Evolutionary conservation across 2,329 filamentous ascomycete species (phyloP).

Genomic region (Pleurostoma richardsiae): DNA sequence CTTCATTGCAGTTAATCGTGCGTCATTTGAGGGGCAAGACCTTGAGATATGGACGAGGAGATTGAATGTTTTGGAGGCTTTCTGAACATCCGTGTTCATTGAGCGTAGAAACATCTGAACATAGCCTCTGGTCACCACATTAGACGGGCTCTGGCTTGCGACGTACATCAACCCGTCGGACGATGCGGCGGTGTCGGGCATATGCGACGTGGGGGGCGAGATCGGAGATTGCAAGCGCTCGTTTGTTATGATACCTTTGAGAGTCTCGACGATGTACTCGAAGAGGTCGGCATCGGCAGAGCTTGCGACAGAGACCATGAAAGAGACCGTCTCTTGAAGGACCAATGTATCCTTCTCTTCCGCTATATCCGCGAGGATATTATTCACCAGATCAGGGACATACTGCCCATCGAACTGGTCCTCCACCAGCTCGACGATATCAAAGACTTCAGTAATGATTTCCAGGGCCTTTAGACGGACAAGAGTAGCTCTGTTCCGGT

Average conservation of each 20-base stretch:
- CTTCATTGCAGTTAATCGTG: constrained; percentile 70
- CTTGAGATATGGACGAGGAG: constrained; percentile 60
- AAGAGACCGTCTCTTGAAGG: constrained; percentile 59
- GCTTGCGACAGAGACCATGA: constrained; percentile 61
- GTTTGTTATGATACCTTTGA: constrained; percentile 44
- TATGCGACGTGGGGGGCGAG: constrained; percentile 18
- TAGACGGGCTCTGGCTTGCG: constrained; percentile 52
- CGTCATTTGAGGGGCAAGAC: constrained; percentile 54
- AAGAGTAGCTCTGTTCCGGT: constrained; percentile 53
- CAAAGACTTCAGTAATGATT: constrained; percentile 54
- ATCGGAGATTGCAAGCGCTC: constrained; percentile 41
- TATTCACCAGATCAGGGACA: constrained; percentile 53
- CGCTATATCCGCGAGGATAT: constrained; percentile 55
- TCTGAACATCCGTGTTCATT: constrained; percentile 60
- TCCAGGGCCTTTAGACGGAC: constrained; percentile 60
- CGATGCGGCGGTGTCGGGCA: constrained; percentile 14
- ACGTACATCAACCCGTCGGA: constrained; percentile 18
- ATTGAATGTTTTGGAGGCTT: constrained; percentile 59
- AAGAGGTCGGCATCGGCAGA: constrained; percentile 56
- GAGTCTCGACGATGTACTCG: constrained; percentile 47
- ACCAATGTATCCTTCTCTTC: constrained; percentile 61
- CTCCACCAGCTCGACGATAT: constrained; percentile 53
- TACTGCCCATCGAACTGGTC: constrained; percentile 53
- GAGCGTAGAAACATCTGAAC: constrained; percentile 72
- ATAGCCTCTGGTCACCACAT: constrained; percentile 66